Evolutionary conservation across 371 early-diverging fungal species (phyloP), one percentile per base, ranked within the genome.

Genomic region (Thermomucor indicae-seudaticae): DNA sequence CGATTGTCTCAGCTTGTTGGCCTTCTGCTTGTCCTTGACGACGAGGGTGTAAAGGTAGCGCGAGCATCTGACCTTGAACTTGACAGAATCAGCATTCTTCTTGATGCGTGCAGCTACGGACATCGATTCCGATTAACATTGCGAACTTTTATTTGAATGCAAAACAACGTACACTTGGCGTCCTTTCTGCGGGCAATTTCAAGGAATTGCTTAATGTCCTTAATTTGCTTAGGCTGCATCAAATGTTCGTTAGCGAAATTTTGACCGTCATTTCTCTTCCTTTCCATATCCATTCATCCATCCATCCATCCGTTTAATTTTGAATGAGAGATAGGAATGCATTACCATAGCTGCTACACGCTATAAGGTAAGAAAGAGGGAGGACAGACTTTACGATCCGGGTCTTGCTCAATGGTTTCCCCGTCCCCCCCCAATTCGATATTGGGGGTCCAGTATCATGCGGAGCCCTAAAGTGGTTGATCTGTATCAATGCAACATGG

Each of bases 61-160:
- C 53, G 96, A 91, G 88, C 97, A 93, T 72, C 98, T 88, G 63
- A 97, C 91, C 94, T 98, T 98, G 91, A 98, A 97, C 88, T 98
- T 98, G 90, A 83, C 80, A 68, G 86, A 75, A 61, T 82, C 83
- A 68, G 88, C 91, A 84, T 90, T 96, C 92, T 95, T 95, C 94
- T 96, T 96, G 82, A 98, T 89, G 70, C 87, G 89, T 62, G 93
- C 91, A 70, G 90, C 88, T 90, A 47, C 28, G 34, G 28, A 14
- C 11, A 48, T 25, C 12, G 20, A 30, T 0, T 29, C 3, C 23
- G 35, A 49, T 34, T 25, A 30, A 17, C 7, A 16, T 40, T 16
- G 24, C n/a, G 16, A 25, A 19, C 6, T 47, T 17, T 31, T n/a
- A 6, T 10, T 19, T 16, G 11, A 46, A 30, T 43, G 28, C 27